Base-by-base conservation (phyloP, 805 yeast genomes). In the Schizosaccharomyces cryophilus region DNA sequence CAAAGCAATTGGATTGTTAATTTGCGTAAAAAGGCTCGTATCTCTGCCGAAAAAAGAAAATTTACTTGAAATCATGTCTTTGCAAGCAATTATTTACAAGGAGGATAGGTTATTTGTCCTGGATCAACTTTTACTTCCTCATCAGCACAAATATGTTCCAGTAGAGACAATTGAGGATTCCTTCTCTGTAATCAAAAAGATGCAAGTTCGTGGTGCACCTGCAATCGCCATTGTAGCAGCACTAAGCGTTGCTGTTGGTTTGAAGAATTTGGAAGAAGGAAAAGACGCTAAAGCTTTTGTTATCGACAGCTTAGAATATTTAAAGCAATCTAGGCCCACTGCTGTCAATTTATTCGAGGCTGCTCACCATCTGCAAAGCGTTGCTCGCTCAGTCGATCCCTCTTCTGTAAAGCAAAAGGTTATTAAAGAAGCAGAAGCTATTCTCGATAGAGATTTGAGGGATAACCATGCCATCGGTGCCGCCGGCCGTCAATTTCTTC, bases 191-290 rank as follows among this genome's bases (percentile, higher is more conserved):
- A 90, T 90, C 70, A 83, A 81, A 68, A 76, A 76, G 62, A 90
- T 90, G 98, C 88, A 86, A 67, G 96, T 94, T 4, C 78, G 98
- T 69, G 98, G 98, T 47, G 98, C 98, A 0, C 98, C 98, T 0
- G 97, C 97, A 1, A 90, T 90, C 69, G 96, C 96, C 64, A 86
- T 90, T 62, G 96, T 90, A 2, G 97, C 95, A 4, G 82, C 88
- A 0, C 77, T 89, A 63, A 80, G 95, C 1, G 78, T 90, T 2
- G 83, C 86, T 1, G 81, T 85, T n/a, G 96, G 90, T 65, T 71
- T 80, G 31, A 29, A 24, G 26, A 17, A 51, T 51, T 29, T 51
- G 21, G 21, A 4, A 19, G 56, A 29, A 51, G 56, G 26, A 2
- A 63, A 63, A 9, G 62, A 62, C 17, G 51, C 59, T n/a, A 29